Base-by-base conservation (phyloP, 495 filamentous ascomycete species). In the Viridothelium virens region DNA sequence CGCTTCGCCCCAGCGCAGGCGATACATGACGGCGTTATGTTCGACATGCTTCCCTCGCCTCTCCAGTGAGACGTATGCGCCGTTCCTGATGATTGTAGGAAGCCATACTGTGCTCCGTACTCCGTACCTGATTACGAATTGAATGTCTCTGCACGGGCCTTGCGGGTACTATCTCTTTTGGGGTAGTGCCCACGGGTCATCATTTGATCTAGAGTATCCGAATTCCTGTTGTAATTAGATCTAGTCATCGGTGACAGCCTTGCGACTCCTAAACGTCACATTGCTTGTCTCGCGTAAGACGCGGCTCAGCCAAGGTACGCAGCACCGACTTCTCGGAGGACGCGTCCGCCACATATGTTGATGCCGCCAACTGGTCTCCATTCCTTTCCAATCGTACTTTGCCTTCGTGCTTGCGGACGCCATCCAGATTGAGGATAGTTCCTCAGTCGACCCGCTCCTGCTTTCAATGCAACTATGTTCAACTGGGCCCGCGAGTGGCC, bases 1-100 rank as follows among this genome's bases (percentile, higher is more conserved):
- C 68, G 65, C 61, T 70, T 70, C 11, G 68, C 63, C 36, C 31
- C 41, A 48, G 68, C 68, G 44, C 68, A 70, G 65, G 61, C 44
- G 37, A 9, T 47, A 48, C 68, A 70, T 18, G 53, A 59, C 3
- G 53, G 14, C 36, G 18, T 18, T 14, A 31, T 59, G 53, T 59
- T 59, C 7, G 53, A 18, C 53, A 14, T 18, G 12, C 25, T 53
- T 11, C 16, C 53, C 53, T n/a, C 36, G 53, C 11, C 25, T 18
- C 18, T 18, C 53, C 31, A 59, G 53, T 36, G 7, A 36, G 31
- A 34, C 53, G 31, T 18, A 7, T 36, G 7, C 53, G 18, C 31
- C 36, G 7, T 18, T 36, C 7, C 25, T 59, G 31, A 36, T 36
- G 31, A 59, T 34, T 36, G 53, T 36, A 59, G 31, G 36, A 36